Evolutionary conservation across 176 grass and related monocot species (phyloP), one percentile per base, ranked within the genome.

Genomic region (Aegilops sharonensis): DNA sequence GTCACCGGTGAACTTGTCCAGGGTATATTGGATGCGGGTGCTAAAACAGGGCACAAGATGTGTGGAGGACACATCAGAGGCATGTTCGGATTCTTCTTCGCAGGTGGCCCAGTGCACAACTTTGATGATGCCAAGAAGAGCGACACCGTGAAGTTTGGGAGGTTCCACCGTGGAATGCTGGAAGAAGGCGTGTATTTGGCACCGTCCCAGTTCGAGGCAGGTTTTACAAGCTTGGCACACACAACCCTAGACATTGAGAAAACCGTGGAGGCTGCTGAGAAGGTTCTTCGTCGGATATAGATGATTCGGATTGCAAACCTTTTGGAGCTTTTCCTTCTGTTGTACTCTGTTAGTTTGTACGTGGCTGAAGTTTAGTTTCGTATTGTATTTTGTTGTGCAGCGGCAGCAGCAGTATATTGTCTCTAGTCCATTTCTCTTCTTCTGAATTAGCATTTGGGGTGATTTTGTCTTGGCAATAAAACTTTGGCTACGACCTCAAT

Each of bases 131-230:
- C 97, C 54, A 99, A 99, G 87, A 96, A 91, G 87, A 96, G 90
- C 9, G 92, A 99, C 79, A 90, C 94, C 1, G 86, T 81, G 18
- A 99, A 99, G 78, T 99, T 99, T 37, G 97, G 88, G 69, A 92
- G 90, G 67, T 99, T 99, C 87, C 66, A 99, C 88, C 86, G 87
- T 69, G 94, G 94, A 57, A 93, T 99, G 97, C 89, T 99, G 21
- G 94, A 99, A 86, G 97, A 99, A 91, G 97, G 97, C 8, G 94
- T 99, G 32, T 99, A 99, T 86, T 64, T 99, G 14, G 97, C 97
- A 0, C 97, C 97, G 1, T 99, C 97, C 9, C 97, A 96, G 84
- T 99, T 94, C 8, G 97, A 99, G 79, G 97, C 97, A 0, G 97
- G 97, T 9, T 99, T 99, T 82, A 99, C 97, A 59, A 99, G 97